Base-by-base conservation (phyloP, 2,329 filamentous ascomycete species). In the Fusarium pilosicola region DNA sequence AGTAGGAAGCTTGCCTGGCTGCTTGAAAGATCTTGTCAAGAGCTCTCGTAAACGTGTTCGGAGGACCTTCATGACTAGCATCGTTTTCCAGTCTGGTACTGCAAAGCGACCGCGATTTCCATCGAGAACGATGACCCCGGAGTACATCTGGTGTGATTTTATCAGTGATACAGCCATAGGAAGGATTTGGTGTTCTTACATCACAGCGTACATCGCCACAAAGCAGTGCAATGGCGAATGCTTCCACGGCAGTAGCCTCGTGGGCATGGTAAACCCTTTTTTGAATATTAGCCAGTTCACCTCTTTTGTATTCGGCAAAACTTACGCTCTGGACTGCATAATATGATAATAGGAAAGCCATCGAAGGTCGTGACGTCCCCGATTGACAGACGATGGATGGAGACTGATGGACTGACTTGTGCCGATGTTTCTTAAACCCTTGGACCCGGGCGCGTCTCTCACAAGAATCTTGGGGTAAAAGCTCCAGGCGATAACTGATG, bases 291-390 rank as follows among this genome's bases (percentile, higher is more conserved):
- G 65, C 55, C 57, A 26, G 46, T 34, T 36, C 7, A n/a, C 36
- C 32, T 58, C 30, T 41, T 30, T 39, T 49, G 39, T 8, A 26
- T 44, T 26, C 13, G 34, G 13, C 8, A 11, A 56, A 32, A 86
- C 85, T 88, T 88, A 88, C 91, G 94, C 84, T 86, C 92, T 95
- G 6, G 93, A 93, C 81, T 98, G 95, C 94, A 98, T 97, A 73
- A 98, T 97, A 81, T 97, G 93, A 84, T 98, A 98, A 81, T 97
- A 99, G 2, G 94, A 96, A 49, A 99, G 85, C 91, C 94, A 98
- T 78, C 91, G 92, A 44, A 95, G 85, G 45, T 91, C 89, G 52
- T 86, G 85, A 68, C 86, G 86, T 13, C 87, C 88, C 79, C 95
- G 95, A 81, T 98, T 98, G 74, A 99, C 94, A 3, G 94, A 97